These are phyloP conservation scores for Aschersonia sp. DNA, from an alignment of 2,329 filamentous ascomycete species.

Conservation along the genomic window DNA sequence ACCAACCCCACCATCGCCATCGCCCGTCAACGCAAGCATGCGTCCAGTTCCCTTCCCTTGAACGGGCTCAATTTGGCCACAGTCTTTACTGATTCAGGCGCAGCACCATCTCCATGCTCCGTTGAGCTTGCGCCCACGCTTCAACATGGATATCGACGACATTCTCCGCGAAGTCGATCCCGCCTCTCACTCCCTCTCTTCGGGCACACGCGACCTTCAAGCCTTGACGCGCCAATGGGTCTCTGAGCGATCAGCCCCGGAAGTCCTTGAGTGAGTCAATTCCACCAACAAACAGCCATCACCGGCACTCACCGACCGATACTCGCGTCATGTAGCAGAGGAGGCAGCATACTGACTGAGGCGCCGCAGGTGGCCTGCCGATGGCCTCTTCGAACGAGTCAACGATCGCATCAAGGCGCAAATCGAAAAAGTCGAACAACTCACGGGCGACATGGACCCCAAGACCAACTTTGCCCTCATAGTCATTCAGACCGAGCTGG, in stretches of 20 bases:
- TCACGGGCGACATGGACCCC: conserved; percentile 76
- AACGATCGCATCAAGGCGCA: conserved; percentile 56
- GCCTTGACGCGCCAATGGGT: conserved; percentile 85
- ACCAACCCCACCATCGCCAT: not conserved
- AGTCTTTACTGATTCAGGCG: not conserved
- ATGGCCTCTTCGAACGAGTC: conserved; percentile 67
- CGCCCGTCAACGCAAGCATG: no score
- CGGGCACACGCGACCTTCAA: conserved; percentile 63
- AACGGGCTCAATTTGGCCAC: not conserved
- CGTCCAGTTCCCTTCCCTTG: no score
- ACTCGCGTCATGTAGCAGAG: no score
- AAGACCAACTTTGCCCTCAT: conserved; percentile 88
- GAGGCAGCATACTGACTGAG: no score
- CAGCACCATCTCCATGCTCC: not conserved
- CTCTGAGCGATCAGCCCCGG: conserved; percentile 76
- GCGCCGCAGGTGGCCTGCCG: conserved; percentile 44
- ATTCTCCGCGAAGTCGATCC: conserved; percentile 63
- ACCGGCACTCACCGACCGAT: not conserved
- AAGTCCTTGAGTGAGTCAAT: conserved; percentile 59
- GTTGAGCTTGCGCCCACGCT: not conserved
- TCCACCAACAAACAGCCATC: not conserved
- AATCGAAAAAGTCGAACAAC: conserved; percentile 57
- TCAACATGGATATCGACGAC: conserved; percentile 62
- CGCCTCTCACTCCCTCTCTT: conserved; percentile 34
- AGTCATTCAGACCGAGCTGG: conserved; percentile 89